Evolutionary conservation across 305 asterid species (phyloP).

Genomic region (Fraxinus nigra): DNA sequence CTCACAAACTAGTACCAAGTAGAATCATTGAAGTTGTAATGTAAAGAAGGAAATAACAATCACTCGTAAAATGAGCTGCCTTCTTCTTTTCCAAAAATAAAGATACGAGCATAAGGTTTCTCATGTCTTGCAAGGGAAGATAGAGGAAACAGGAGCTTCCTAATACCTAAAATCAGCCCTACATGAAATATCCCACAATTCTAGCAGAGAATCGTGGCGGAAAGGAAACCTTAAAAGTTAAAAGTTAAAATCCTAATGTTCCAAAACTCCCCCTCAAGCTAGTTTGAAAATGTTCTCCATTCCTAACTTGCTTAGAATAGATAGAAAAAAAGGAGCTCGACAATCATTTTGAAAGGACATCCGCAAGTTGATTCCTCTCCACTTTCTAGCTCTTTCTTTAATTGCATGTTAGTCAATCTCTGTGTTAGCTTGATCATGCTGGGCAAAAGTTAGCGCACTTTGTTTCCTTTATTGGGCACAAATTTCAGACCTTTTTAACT

Average conservation of each 20-base stretch:
- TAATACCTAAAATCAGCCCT: neutral
- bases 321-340: neutral
- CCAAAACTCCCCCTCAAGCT: neutral
- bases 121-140: neutral
- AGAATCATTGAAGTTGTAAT: neutral
- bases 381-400: neutral
- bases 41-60: neutral
- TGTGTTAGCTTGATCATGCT: neutral
- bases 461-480: neutral
- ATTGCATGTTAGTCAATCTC: neutral
- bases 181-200: neutral
- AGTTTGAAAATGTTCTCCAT: neutral
- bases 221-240: neutral
- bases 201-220: neutral
- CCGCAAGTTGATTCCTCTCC: neutral
- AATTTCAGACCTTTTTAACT: neutral
- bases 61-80: neutral
- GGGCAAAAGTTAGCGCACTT: neutral
- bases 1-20: neutral
- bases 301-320: neutral
- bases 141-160: neutral
- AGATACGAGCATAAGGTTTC: neutral
- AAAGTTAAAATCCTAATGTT: neutral
- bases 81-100: neutral
- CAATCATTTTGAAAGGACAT: neutral